These are phyloP conservation scores for Trypanosoma lewisi DNA, from an alignment of 208 protist species.

Conservation along the genomic window DNA sequence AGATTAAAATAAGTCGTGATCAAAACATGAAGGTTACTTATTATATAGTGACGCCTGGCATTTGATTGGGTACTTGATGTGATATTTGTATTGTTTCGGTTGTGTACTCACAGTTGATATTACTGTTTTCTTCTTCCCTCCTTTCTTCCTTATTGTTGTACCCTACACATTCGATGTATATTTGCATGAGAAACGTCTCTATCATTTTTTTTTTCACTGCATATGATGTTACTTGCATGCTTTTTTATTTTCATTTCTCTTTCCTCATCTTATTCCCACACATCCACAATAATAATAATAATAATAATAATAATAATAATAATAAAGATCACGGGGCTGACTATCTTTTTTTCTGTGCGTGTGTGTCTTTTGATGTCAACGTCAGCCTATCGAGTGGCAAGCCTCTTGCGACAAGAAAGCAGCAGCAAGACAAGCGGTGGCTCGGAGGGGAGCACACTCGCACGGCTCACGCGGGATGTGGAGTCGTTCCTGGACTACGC, in stretches of 20 bases:
- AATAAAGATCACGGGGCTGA: background rate
- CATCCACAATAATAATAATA: background rate
- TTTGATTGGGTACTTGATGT: too few relatives aligned
- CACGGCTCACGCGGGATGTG: conserved; percentile 42
- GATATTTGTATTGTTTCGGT: background rate
- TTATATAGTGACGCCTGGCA: too few relatives aligned
- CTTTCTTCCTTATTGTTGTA: conserved; percentile 9
- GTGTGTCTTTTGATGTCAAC: conserved; percentile 21
- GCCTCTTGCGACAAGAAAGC: conserved; percentile 19
- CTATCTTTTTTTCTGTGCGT: conserved; percentile 14
- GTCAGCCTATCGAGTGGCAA: conserved; percentile 31
- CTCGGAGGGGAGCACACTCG: conserved; percentile 33
- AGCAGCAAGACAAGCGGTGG: background rate
- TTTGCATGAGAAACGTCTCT: too few relatives aligned
- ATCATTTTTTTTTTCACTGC: conserved; percentile 6
- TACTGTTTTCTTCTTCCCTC: conserved; percentile 4
- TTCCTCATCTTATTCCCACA: background rate
- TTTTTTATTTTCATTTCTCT: background rate
- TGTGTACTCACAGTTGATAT: background rate
- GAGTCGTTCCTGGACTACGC: conserved; percentile 57
- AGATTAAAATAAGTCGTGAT: conserved; percentile 1
- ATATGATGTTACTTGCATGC: background rate
- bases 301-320: background rate
- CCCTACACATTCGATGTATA: too few relatives aligned
- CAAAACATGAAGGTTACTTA: too few relatives aligned